Evolutionary conservation across 2,329 filamentous ascomycete genomes (phyloP).

Genomic region (Shiraia sp.): DNA sequence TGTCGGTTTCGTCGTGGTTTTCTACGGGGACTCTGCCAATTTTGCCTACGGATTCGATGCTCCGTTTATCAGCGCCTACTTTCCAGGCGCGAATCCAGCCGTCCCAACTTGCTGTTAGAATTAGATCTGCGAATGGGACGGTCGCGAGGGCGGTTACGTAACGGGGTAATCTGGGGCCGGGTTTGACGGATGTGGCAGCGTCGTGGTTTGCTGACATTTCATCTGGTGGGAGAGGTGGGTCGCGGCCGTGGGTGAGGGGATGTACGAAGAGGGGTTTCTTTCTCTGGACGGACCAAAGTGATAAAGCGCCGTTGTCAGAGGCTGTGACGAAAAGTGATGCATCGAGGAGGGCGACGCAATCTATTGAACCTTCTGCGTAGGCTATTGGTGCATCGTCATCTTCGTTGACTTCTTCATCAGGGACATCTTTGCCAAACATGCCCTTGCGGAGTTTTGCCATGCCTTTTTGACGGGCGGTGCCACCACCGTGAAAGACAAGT

Average conservation of each 20-base stretch:
- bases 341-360: slow-evolving; percentile 87
- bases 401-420: slow-evolving; percentile 43
- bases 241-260: slow-evolving; percentile 81
- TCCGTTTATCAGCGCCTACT: slow-evolving; percentile 74
- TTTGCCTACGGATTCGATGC: slow-evolving; percentile 70
- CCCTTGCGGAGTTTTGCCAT: slow-evolving; percentile 41
- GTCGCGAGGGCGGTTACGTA: slow-evolving; percentile 89
- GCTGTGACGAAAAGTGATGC: slow-evolving; percentile 90
- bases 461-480: slow-evolving; percentile 48
- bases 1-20: slow-evolving; percentile 12
- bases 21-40: slow-evolving; percentile 53
- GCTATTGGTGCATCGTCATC: slow-evolving; percentile 43
- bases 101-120: slow-evolving; percentile 94
- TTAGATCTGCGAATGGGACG: slow-evolving; percentile 86
- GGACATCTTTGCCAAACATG: slow-evolving; percentile 37
- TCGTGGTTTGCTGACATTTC: slow-evolving; percentile 69
- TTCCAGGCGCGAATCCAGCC: slow-evolving; percentile 85
- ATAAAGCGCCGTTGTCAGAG: slow-evolving; percentile 84
- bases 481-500: slow-evolving; percentile 89
- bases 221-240: slow-evolving; percentile 68
- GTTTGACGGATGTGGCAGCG: slow-evolving; percentile 56
- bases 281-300: slow-evolving; percentile 86
- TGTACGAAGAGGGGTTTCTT: slow-evolving; percentile 90
- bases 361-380: slow-evolving; percentile 80
- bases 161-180: slow-evolving; percentile 66